Percentiles rank a stretch among this genome's conserved stretches.
phyloP scores from a whole-genome alignment of 2,329 filamentous ascomycete species.

The Sporothrix pallida region DNA sequence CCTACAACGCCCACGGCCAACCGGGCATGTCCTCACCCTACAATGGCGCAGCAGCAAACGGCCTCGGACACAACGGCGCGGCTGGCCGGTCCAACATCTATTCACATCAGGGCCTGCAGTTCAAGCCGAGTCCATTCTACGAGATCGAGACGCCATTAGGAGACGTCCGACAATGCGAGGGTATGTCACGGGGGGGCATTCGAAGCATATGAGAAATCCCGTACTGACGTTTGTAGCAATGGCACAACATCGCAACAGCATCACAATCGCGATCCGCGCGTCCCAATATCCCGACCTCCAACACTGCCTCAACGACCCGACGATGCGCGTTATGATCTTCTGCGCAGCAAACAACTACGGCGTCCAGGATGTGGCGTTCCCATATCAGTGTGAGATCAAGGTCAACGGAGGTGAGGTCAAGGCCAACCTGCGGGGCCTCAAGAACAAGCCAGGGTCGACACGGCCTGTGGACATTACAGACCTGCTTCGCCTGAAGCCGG shows the following conservation, averaged over 20 bases:
- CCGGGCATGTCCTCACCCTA: constrained; percentile 31
- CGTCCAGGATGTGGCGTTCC: constrained; percentile 82
- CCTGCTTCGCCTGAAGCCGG: constrained; percentile 70
- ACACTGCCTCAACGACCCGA: constrained; percentile 64
- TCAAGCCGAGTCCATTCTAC: constrained; percentile 86
- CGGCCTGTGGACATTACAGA: constrained; percentile 89
- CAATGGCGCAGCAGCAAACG: background rate
- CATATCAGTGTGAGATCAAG: constrained; percentile 89
- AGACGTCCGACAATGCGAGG: constrained; percentile 70
- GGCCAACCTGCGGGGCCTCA: constrained; percentile 90
- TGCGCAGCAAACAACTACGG: constrained; percentile 71
- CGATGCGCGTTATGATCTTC: constrained; percentile 79
- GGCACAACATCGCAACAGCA: constrained; percentile 60
- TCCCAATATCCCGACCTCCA: constrained; percentile 60
- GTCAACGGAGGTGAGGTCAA: constrained; percentile 88
- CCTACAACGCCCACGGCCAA: background rate
- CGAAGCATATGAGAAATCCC: too few species aligned
- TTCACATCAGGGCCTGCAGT: constrained; percentile 42
- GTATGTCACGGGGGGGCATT: constrained; percentile 54
- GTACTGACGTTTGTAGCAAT: constrained; percentile 47
- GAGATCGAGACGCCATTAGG: constrained; percentile 70
- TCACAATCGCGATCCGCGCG: constrained; percentile 53
- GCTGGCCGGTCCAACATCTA: background rate
- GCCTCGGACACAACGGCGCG: background rate
- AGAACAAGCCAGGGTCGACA: constrained; percentile 95